Evolutionary conservation across 2,329 filamentous ascomycete genomes (phyloP).

Genomic region (Colletotrichum sp.): DNA sequence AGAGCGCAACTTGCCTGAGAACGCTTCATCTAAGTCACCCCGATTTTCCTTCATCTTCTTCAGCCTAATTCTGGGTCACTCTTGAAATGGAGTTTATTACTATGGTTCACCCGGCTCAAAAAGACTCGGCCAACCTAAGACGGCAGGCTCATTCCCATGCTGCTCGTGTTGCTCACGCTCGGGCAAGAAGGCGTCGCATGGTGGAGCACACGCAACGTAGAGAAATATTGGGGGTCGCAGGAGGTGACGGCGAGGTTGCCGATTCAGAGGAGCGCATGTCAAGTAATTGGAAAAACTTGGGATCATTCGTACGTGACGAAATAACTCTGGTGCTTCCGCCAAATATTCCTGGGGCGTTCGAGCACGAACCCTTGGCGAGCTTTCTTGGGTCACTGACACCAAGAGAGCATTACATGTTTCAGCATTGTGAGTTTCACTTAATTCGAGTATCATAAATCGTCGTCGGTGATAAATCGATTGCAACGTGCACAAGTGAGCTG

Average conservation of each 20-base stretch:
- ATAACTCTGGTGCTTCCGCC: neutral
- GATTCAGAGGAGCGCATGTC: neutral
- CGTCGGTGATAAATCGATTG: neutral
- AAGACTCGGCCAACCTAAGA: neutral
- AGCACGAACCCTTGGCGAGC: slow-evolving; percentile 4
- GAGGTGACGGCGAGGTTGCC: neutral
- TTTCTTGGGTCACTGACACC: neutral
- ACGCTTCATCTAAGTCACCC: neutral
- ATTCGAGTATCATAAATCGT: neutral
- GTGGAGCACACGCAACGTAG: neutral
- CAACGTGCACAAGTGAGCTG: neutral
- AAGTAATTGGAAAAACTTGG: neutral
- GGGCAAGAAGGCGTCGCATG: neutral
- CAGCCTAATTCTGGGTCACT: neutral
- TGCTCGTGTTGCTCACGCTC: neutral
- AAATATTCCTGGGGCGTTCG: neutral
- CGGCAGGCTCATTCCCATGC: slow-evolving; percentile 6
- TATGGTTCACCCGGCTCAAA: neutral
- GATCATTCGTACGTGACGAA: neutral
- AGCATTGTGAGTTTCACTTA: neutral
- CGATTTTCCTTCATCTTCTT: neutral
- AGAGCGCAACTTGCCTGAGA: neutral
- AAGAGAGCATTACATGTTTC: neutral
- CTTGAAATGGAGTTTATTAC: neutral
- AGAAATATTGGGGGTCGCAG: neutral